These are phyloP conservation scores for Penicillium diatomitis DNA, from an alignment of 495 filamentous ascomycete genomes.

Conservation along the genomic window DNA sequence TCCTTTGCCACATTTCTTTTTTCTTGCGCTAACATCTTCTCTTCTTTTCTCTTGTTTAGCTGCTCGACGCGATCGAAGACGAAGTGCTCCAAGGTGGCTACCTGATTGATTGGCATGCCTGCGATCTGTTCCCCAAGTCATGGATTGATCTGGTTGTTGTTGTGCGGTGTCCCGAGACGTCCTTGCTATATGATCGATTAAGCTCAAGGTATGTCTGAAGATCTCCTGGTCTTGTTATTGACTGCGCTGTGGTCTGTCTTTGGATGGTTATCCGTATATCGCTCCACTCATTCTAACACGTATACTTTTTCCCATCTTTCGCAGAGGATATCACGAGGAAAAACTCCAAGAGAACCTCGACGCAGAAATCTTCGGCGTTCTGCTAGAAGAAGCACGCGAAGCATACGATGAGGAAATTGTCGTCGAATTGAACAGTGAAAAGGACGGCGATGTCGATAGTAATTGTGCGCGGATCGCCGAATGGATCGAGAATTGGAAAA, in stretches of 20 bases:
- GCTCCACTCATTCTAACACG: no score
- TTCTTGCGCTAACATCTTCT: neutral
- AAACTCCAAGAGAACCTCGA: conserved; percentile 97
- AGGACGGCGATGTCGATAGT: conserved; percentile 69
- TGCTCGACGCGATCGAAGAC: conserved; percentile 84
- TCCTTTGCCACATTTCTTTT: conserved; percentile 6
- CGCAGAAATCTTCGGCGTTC: conserved; percentile 92
- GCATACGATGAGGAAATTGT: conserved; percentile 82
- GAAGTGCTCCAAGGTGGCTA: conserved; percentile 71
- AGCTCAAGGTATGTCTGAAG: conserved; percentile 46
- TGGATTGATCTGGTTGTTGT: conserved; percentile 97
- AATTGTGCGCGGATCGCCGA: conserved; percentile 76
- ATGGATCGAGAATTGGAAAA: conserved; percentile 79
- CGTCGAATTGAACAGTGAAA: conserved; percentile 80
- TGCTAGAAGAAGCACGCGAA: conserved; percentile 83
- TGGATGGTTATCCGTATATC: no score
- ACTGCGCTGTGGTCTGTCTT: neutral
- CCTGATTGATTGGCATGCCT: conserved; percentile 97
- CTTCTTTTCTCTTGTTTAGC: conserved; percentile 31
- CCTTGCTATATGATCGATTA: conserved; percentile 75
- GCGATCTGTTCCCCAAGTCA: conserved; percentile 86
- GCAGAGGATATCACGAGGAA: conserved; percentile 64
- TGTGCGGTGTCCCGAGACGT: conserved; percentile 64
- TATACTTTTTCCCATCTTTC: neutral
- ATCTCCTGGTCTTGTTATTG: neutral